Base-by-base conservation (phyloP, 1,284 basidiomycete genomes). In the Boletus mariae region DNA sequence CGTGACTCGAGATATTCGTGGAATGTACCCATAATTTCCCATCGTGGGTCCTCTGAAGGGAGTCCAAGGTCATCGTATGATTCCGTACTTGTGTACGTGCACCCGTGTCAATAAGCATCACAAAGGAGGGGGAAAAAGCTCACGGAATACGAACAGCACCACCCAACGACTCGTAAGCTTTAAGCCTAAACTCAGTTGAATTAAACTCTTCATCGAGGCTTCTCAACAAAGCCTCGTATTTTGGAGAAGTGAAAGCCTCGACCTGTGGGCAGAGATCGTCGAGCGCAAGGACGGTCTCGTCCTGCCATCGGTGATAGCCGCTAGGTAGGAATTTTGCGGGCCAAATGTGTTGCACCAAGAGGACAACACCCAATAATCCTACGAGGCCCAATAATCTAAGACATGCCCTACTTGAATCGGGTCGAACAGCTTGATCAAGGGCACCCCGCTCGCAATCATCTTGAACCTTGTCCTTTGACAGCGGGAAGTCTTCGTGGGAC, bases 111-210 rank as follows among this genome's bases (percentile, higher is more conserved):
- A 41, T 55, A 26, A 48, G 17, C 8, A 40, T 26, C 25, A 5
- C 26, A 29, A 7, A 42, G 20, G 31, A 34, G 29, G 15, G 6
- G 4, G 25, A 17, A 56, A 53, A 40, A 8, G 34, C 74, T 49
- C 52, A 78, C 75, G 77, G 77, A 34, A 80, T 71, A 26, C 73
- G 63, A 15, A 80, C 66, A 0, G 75, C 75, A 12, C 72, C 76
- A 20, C 73, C 72, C 7, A 79, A 65, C 7, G 66, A 70, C 43
- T 75, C 72, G 51, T 73, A 75, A 2, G 72, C 74, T 51, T 72
- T 65, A 20, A 65, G 58, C 58, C 66, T 72, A 61, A 77, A 79
- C n/a, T 62, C 61, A 1, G 65, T 59, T 0, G 68, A 69, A 12
- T 47, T 52, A 47, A 72, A 76, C 47, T 70, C 49, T 0, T 56